Base-by-base conservation (phyloP, 495 filamentous ascomycete genomes). In the Tuber brumale region DNA sequence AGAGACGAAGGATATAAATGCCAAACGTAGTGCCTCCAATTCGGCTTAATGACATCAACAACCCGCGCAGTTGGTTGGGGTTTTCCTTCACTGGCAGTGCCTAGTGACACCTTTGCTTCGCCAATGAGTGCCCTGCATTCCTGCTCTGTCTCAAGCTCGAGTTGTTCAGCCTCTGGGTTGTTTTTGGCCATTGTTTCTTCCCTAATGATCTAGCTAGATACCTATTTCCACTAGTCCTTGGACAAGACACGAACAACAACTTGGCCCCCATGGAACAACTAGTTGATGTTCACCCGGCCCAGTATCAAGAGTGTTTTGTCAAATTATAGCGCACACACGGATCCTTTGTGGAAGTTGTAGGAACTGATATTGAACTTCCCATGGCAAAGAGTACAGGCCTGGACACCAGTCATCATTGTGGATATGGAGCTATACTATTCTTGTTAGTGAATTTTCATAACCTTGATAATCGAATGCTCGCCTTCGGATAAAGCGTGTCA, bases 251-350 rank as follows among this genome's bases (percentile, higher is more conserved):
- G 94, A 27, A 99, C 91, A 19, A n/a, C n/a, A n/a, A 97, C 94
- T 31, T 92, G 83, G 85, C 98, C 96, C 66, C 95, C 95, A 41
- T 94, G 90, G 39, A 99, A 91, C 27, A 94, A 89, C 76, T 96
- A 89, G 85, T 97, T 99, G 86, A 95, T 97, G 84, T 97, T 97
- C 79, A 97, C 94, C 70, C 95, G 88, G n/a, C 95, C 95, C 19
- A 97, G 86, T 73, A 99, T 89, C 19, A 98, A 85, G 45, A 99
- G 89, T 12, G 94, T 86, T 79, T 92, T 94, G n/a, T n/a, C n/a
- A n/a, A n/a, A n/a, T n/a, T n/a, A n/a, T n/a, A n/a, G n/a, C n/a
- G n/a, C n/a, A n/a, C n/a, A n/a, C n/a, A n/a, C n/a, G n/a, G n/a
- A n/a, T n/a, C n/a, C n/a, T n/a, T n/a, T n/a, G n/a, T n/a, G n/a